Conservation (phyloP, 2,329 filamentous ascomycete species). For the Monilinia polystroma region DNA sequence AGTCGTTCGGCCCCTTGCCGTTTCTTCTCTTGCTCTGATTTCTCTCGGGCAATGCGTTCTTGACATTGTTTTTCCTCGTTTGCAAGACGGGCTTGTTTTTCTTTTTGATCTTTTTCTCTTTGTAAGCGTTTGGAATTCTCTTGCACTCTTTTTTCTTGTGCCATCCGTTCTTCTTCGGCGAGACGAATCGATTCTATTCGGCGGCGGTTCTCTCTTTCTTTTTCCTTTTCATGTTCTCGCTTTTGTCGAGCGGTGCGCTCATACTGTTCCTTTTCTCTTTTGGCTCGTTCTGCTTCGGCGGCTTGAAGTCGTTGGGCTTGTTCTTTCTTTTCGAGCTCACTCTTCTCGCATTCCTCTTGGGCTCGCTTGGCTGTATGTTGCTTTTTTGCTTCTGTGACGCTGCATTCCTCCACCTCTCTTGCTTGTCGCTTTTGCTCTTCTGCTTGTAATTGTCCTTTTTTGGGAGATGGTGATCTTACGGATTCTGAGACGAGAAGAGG, state of each 20-base stretch:
- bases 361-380: neutral
- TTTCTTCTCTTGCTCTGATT: neutral
- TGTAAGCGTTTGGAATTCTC: neutral
- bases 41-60: neutral
- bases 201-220: neutral
- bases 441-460: too few species aligned
- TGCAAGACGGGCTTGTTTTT: neutral
- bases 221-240: neutral
- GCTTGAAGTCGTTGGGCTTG: neutral
- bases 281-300: neutral
- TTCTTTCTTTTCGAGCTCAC: neutral
- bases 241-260: neutral
- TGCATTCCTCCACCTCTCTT: neutral
- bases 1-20: neutral
- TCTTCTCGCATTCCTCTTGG: neutral
- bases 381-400: neutral
- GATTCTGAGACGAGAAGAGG: neutral
- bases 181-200: neutral
- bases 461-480: too few species aligned
- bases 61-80: neutral
- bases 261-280: neutral
- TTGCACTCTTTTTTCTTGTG: constrained; percentile 6
- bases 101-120: neutral
- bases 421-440: neutral
- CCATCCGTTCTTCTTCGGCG: neutral